These are phyloP conservation scores for Omphalotus guepiniiformis DNA, from an alignment of 768 basidiomycete genomes.

Conservation along the genomic window DNA sequence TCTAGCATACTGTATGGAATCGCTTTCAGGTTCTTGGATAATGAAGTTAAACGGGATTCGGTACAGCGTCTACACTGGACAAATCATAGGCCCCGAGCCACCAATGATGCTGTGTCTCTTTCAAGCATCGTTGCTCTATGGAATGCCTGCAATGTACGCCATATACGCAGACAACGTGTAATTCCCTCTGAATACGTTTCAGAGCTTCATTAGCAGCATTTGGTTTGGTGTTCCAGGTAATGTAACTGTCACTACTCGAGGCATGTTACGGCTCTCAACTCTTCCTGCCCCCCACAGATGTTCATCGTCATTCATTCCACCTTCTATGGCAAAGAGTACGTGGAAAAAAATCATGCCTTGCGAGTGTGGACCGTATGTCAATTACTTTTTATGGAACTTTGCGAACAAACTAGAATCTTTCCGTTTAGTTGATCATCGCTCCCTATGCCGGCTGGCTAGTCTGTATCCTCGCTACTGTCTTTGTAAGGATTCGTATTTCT, in stretches of 20 bases:
- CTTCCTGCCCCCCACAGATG: slow-evolving; percentile 30
- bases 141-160: slow-evolving; percentile 43
- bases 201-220: slow-evolving; percentile 40
- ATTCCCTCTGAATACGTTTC: not conserved
- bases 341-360: slow-evolving; percentile 29
- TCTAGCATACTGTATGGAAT: slow-evolving; percentile 37
- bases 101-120: slow-evolving; percentile 37
- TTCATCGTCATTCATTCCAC: slow-evolving; percentile 37
- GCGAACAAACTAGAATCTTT: not conserved
- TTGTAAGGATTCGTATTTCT: slow-evolving; percentile 21
- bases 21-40: not conserved
- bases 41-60: not conserved
- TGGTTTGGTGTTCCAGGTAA: slow-evolving; percentile 39
- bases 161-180: not conserved
- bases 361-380: slow-evolving; percentile 34
- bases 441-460: slow-evolving; percentile 40
- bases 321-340: slow-evolving; percentile 23
- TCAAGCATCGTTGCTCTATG: slow-evolving; percentile 45
- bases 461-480: slow-evolving; percentile 35
- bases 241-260: not conserved
- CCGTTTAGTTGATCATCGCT: slow-evolving; percentile 32
- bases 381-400: not conserved
- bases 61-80: slow-evolving; percentile 41
- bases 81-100: slow-evolving; percentile 40
- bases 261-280: not conserved